Conservation (phyloP, 352 stramenopile genomes). For the Pythium chondricola region DNA sequence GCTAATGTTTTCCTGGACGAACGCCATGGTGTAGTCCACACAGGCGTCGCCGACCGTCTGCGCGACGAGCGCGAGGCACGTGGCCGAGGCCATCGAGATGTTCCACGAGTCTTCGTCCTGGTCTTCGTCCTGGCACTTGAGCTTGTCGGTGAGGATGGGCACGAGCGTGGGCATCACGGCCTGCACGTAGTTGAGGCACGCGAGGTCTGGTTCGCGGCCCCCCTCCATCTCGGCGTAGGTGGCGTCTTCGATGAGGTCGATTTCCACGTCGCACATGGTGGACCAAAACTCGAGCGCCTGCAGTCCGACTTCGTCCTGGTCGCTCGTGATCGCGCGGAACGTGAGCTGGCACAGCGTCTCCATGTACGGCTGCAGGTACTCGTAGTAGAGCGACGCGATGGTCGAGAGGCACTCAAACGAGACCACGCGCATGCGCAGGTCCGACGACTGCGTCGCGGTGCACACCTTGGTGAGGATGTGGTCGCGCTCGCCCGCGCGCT, state of each 20-base stretch:
- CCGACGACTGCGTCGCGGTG: constrained; percentile 89
- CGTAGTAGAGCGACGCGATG: constrained; percentile 96
- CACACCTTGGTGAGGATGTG: constrained; percentile 96
- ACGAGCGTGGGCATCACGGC: constrained; percentile 83
- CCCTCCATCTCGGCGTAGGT: constrained; percentile 71
- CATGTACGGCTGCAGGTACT: constrained; percentile 95
- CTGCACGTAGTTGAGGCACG: constrained; percentile 88
- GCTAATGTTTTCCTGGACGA: constrained; percentile 94
- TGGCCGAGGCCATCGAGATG: constrained; percentile 91
- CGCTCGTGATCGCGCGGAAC: constrained; percentile 89
- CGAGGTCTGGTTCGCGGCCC: constrained; percentile 37
- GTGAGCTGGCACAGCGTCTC: constrained; percentile 94
- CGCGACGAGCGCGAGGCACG: constrained; percentile 91
- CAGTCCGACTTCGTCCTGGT: constrained; percentile 90
- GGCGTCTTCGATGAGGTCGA: constrained; percentile 91
- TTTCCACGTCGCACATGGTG: constrained; percentile 95
- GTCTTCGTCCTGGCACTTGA: constrained; percentile 95
- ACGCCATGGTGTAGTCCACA: constrained; percentile 89
- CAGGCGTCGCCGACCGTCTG: constrained; percentile 91
- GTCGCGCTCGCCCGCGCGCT: constrained; percentile 92
- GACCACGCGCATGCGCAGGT: constrained; percentile 83
- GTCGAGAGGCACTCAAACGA: constrained; percentile 95
- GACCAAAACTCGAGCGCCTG: constrained; percentile 98
- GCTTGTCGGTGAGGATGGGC: constrained; percentile 89
- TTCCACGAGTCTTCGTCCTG: constrained; percentile 94